Percentiles rank a stretch among this genome's conserved stretches.
These are phyloP conservation scores for Cladosporium oxysporum DNA, from an alignment of 2,329 filamentous ascomycete species.

Conservation along the genomic window DNA sequence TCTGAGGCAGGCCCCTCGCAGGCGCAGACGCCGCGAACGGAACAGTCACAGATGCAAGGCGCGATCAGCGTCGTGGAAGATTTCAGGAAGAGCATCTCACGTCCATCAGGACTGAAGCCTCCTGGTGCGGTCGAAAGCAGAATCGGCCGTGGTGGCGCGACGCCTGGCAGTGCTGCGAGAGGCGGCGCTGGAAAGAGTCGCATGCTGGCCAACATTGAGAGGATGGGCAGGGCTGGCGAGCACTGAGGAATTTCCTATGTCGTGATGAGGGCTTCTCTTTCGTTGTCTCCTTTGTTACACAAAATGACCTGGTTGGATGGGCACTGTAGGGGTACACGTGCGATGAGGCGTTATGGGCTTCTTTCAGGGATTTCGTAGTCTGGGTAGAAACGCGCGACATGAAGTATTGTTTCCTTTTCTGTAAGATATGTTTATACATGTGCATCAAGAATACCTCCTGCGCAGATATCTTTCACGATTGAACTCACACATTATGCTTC, in stretches of 20 bases:
- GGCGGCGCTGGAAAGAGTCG: constrained; percentile 60
- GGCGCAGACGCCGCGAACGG: constrained; percentile 36
- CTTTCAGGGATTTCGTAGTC: constrained; percentile 11
- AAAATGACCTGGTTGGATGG: not conserved
- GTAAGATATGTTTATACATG: not conserved
- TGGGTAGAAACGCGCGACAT: constrained; percentile 14
- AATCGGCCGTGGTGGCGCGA: constrained; percentile 37
- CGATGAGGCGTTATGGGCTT: constrained; percentile 11
- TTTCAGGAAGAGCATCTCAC: constrained; percentile 57
- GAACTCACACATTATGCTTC: too few species aligned
- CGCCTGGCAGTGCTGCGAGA: constrained; percentile 29
- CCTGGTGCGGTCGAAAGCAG: constrained; percentile 54
- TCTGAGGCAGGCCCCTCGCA: constrained; percentile 44
- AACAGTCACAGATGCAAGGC: constrained; percentile 23
- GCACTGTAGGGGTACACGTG: not conserved
- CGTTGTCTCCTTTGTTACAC: not conserved
- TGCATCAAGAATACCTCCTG: not conserved
- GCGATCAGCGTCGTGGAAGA: constrained; percentile 45
- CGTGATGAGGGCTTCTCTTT: not conserved
- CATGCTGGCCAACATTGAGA: constrained; percentile 83
- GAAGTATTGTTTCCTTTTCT: not conserved
- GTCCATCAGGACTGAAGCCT: constrained; percentile 55
- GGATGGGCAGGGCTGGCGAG: constrained; percentile 66
- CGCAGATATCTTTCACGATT: too few species aligned
- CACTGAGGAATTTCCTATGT: not conserved